Conservation (phyloP, 2,329 filamentous ascomycete species). For the Colletotrichum camelliae region DNA sequence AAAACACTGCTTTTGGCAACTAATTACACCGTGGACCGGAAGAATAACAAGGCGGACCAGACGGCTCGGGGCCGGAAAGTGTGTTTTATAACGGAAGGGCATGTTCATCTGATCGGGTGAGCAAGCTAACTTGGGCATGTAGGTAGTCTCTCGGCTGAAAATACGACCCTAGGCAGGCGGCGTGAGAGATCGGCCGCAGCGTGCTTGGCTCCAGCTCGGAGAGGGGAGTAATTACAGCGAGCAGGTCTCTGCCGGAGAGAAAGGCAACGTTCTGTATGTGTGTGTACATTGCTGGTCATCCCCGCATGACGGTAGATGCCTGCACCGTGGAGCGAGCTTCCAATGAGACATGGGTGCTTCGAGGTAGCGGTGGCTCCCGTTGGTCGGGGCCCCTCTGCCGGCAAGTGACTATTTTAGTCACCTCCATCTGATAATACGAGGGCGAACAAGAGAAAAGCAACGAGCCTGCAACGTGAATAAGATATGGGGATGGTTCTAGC, state of each 20-base stretch:
- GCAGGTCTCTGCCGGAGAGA: neutral
- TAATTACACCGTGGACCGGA: conserved; percentile 1
- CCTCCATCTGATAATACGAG: conserved; percentile 7
- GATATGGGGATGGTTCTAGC: neutral
- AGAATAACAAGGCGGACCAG: neutral
- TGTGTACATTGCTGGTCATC: neutral
- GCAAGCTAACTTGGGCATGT: neutral
- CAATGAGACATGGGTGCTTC: neutral
- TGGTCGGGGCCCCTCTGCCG: neutral
- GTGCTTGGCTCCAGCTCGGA: conserved; percentile 1
- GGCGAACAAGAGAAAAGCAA: conserved; percentile 10
- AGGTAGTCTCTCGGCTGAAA: conserved; percentile 5
- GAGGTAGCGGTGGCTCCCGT: neutral
- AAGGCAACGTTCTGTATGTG: neutral
- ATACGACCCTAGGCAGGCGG: neutral
- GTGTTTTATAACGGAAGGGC: conserved; percentile 12
- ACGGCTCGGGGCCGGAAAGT: neutral
- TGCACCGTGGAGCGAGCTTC: neutral
- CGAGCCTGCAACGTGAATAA: neutral
- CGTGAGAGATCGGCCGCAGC: conserved; percentile 1
- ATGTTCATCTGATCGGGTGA: neutral
- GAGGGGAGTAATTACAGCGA: neutral
- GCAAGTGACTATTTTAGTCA: neutral
- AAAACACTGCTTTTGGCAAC: conserved; percentile 3
- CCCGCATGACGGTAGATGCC: neutral